These are phyloP conservation scores for Tolypocladium tundrense DNA, from an alignment of 2,329 filamentous ascomycete species.

Conservation along the genomic window DNA sequence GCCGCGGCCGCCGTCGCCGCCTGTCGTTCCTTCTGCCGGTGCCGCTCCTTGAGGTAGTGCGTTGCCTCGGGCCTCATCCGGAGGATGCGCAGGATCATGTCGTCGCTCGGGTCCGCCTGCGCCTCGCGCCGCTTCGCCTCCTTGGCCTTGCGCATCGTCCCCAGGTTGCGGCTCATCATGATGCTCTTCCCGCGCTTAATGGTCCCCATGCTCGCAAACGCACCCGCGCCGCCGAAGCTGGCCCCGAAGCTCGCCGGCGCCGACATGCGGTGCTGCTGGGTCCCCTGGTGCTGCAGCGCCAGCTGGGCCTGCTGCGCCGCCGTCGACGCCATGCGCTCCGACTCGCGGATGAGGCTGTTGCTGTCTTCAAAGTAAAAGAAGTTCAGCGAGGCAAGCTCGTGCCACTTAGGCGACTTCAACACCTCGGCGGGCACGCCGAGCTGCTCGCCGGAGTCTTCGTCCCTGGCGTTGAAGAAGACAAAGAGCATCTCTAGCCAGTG, in stretches of 20 bases:
- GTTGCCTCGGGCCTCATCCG: conserved; percentile 89
- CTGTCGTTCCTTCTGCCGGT: conserved; percentile 86
- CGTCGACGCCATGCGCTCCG: conserved; percentile 87
- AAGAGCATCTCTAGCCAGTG: conserved; percentile 87
- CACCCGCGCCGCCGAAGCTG: conserved; percentile 21
- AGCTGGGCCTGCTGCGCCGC: conserved; percentile 67
- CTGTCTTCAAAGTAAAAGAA: conserved; percentile 98
- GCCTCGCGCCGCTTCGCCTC: conserved; percentile 93
- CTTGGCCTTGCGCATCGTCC: conserved; percentile 92
- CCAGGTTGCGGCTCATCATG: conserved; percentile 87
- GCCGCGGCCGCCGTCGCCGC: conserved; percentile 85
- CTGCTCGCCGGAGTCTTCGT: conserved; percentile 70
- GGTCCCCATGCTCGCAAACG: conserved; percentile 58
- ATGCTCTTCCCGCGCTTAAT: conserved; percentile 66
- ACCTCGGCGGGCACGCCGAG: conserved; percentile 85
- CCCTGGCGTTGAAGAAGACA: conserved; percentile 88
- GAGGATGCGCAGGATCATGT: conserved; percentile 93
- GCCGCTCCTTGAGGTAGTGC: conserved; percentile 78
- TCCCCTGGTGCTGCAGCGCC: conserved; percentile 42
- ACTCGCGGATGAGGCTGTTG: conserved; percentile 86
- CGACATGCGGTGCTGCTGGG: conserved; percentile 54
- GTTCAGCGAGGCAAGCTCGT: conserved; percentile 90
- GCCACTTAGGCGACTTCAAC: conserved; percentile 94
- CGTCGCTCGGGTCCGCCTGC: conserved; percentile 92
- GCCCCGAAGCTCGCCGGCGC: conserved; percentile 44